Evolutionary conservation across 2,329 filamentous ascomycete genomes (phyloP).

Genomic region (Fusarium udum): DNA sequence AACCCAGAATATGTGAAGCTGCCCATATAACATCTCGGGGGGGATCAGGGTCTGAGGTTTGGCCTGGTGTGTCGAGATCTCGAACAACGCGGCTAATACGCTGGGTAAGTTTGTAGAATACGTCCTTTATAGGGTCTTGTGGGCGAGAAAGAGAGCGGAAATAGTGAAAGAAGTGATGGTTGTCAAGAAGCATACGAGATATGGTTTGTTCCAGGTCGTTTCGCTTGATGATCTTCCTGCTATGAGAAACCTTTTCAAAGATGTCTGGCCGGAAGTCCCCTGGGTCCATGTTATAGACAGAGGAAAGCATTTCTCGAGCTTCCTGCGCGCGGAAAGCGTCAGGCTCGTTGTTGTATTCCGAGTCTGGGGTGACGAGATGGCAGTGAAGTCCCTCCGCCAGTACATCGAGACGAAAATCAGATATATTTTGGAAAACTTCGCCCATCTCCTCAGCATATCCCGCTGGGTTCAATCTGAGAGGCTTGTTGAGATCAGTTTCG

Average conservation of each 20-base stretch:
- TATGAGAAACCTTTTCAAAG: slow-evolving; percentile 46
- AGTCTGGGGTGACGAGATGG: slow-evolving; percentile 49
- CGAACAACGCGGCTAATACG: slow-evolving; percentile 59
- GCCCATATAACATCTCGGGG: slow-evolving; percentile 59
- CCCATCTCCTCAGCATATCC: slow-evolving; percentile 59
- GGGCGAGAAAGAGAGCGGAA: slow-evolving; percentile 58
- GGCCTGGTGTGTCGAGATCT: slow-evolving; percentile 48
- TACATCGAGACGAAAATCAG: slow-evolving; percentile 61
- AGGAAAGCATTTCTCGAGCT: slow-evolving; percentile 61
- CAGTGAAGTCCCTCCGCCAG: slow-evolving; percentile 64
- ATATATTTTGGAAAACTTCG: slow-evolving; percentile 59
- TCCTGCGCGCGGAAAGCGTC: slow-evolving; percentile 56
- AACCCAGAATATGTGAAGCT: slow-evolving; percentile 56
- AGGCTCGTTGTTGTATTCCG: slow-evolving; percentile 43
- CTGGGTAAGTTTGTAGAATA: slow-evolving; percentile 59
- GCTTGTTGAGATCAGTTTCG: slow-evolving; percentile 48
- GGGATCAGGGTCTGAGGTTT: slow-evolving; percentile 40
- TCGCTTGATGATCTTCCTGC: slow-evolving; percentile 52
- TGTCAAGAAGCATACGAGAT: slow-evolving; percentile 63
- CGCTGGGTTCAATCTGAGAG: slow-evolving; percentile 54
- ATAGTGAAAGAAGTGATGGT: slow-evolving; percentile 64
- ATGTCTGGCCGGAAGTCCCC: slow-evolving; percentile 60
- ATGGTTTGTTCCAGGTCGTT: slow-evolving; percentile 62
- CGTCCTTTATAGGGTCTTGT: slow-evolving; percentile 55
- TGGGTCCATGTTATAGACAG: slow-evolving; percentile 51